Percentiles rank a stretch among this genome's conserved stretches.
phyloP scores from a whole-genome alignment of 331 rosid genomes.

The Pyrus hybrid region DNA sequence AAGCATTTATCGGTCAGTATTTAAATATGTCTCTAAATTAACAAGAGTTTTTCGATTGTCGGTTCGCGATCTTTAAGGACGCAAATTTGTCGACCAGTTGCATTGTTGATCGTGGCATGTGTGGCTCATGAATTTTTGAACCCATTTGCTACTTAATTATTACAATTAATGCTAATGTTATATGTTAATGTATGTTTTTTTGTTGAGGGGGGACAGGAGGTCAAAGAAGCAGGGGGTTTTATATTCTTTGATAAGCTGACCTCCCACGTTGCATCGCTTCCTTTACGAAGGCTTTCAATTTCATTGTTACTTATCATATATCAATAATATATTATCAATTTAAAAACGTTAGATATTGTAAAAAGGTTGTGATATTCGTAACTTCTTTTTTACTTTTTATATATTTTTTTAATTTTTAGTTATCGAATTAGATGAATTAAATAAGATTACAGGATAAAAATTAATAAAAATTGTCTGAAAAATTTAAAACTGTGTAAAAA shows the following conservation, averaged over 20 bases:
- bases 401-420: too few relatives aligned
- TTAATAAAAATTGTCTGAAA: too few relatives aligned
- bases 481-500: too few relatives aligned
- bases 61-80: background rate
- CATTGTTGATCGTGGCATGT: background rate
- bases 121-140: background rate
- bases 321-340: too few relatives aligned
- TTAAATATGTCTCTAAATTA: too few relatives aligned
- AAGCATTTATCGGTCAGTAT: too few relatives aligned
- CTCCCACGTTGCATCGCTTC: background rate
- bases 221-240: background rate
- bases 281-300: too few relatives aligned
- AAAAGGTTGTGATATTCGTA: too few relatives aligned
- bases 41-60: background rate
- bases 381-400: rapidly evolving
- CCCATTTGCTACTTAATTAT: background rate
- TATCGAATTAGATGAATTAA: rapidly evolving
- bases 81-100: background rate
- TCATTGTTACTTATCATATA: too few relatives aligned
- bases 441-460: rapidly evolving
- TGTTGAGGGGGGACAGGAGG: background rate
- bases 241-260: background rate
- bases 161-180: background rate
- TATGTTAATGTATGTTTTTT: background rate
- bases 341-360: too few relatives aligned